Base-by-base conservation (phyloP, 2,329 filamentous ascomycete species). In the Cadophora luteo-olivacea region DNA sequence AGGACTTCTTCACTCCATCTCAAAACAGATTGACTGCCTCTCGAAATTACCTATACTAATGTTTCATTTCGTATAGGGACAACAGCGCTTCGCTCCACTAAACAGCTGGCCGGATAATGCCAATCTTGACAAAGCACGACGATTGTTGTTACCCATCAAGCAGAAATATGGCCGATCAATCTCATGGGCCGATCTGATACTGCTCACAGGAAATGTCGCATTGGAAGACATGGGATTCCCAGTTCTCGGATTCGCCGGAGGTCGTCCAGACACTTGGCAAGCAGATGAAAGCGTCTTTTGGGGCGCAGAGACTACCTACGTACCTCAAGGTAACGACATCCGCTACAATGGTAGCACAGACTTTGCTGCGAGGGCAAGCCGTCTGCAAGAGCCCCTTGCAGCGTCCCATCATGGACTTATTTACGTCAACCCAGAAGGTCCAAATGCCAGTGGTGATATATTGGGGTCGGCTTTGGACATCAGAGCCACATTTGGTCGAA, bases 51-150 rank as follows among this genome's bases (percentile, higher is more conserved):
- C 5, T 29, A 5, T 29, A 29, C 29, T 29, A 29, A 62, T 48
- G 33, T 29, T 16, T 16, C 14, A 1, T 7, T 33, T 52, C 32
- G 14, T 22, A 36, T 24, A 69, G 70, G 86, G 86, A 58, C 86
- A 89, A 78, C 86, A 88, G 79, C 83, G 86, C 51, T 88, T 88
- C 72, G 86, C 86, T 66, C 86, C 86, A 2, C 83, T 89, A 74
- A 89, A 88, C 81, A 85, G 84, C 78, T 88, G 86, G 86, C 86
- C 86, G 51, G 86, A 88, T 78, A 89, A 89, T 68, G 85, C 84
- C 73, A 84, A 81, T 70, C 83, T 89, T 66, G 86, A 88, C 81
- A 89, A 89, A 82, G 86, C 86, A 45, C 86, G 86, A 65, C 86
- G 86, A 68, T 81, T 89, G 70, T 78, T 89, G 67, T 87, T 85